These are phyloP conservation scores for Cornus suecica DNA, from an alignment of 148 eudicot species.

Conservation along the genomic window DNA sequence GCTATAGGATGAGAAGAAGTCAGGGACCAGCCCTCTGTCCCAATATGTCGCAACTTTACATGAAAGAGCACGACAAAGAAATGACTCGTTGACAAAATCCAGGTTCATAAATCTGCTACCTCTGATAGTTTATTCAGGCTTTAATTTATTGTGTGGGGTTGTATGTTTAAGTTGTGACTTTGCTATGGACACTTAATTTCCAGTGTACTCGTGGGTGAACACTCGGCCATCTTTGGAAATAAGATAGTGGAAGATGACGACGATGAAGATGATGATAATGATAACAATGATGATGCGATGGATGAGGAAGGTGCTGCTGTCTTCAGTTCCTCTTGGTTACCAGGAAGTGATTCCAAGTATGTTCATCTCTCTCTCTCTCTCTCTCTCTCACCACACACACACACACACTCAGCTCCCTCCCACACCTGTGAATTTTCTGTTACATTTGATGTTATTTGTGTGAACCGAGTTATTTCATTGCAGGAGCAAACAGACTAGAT, in stretches of 20 bases:
- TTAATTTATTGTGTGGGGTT: background rate
- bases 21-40: slow-evolving; percentile 68
- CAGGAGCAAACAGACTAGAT: too few species aligned
- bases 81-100: slow-evolving; percentile 53
- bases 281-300: slow-evolving; percentile 39
- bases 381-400: too few species aligned
- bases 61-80: slow-evolving; percentile 72
- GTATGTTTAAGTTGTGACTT: background rate
- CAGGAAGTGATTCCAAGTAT: slow-evolving; percentile 65
- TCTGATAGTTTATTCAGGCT: background rate
- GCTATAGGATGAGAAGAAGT: slow-evolving; percentile 68
- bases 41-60: slow-evolving; percentile 56
- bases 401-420: background rate
- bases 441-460: too few species aligned
- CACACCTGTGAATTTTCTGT: background rate
- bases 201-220: slow-evolving; percentile 72
- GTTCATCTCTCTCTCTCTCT: slow-evolving; percentile 8
- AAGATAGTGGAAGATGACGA: slow-evolving; percentile 44
- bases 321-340: slow-evolving; percentile 60
- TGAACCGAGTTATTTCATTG: too few species aligned
- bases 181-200: slow-evolving; percentile 18
- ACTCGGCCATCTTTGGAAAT: slow-evolving; percentile 49
- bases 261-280: slow-evolving; percentile 45
- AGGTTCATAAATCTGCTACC: slow-evolving; percentile 47
- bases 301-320: slow-evolving; percentile 51